Percentiles rank a stretch among this genome's conserved stretches.
Evolutionary conservation across 2,329 filamentous ascomycete genomes (phyloP).

Genomic region (Alternaria sp.): DNA sequence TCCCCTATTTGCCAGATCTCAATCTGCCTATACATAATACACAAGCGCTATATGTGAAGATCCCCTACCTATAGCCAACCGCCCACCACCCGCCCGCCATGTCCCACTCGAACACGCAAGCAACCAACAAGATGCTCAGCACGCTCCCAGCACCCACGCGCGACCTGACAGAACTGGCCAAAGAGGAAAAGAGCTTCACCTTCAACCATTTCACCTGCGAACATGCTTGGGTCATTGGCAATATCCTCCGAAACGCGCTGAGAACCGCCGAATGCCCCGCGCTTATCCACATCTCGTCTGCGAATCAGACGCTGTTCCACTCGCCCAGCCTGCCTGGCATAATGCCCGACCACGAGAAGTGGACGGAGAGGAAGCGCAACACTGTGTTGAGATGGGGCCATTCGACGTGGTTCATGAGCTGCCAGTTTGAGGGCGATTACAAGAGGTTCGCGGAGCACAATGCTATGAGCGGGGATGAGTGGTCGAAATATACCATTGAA

Average conservation of each 20-base stretch:
- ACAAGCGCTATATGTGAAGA: slow-evolving; percentile 5
- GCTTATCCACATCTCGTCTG: slow-evolving; percentile 70
- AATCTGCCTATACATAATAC: not conserved
- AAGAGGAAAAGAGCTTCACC: slow-evolving; percentile 52
- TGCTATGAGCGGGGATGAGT: slow-evolving; percentile 60
- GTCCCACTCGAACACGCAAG: slow-evolving; percentile 1
- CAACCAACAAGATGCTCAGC: slow-evolving; percentile 22
- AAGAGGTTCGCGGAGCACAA: slow-evolving; percentile 69
- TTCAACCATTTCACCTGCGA: slow-evolving; percentile 65
- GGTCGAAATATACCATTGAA: slow-evolving; percentile 74
- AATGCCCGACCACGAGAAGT: slow-evolving; percentile 73
- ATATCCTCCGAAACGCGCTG: slow-evolving; percentile 69
- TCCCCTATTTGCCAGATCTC: slow-evolving; percentile 6
- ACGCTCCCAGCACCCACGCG: slow-evolving; percentile 42
- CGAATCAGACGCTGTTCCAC: slow-evolving; percentile 73
- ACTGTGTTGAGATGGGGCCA: slow-evolving; percentile 74
- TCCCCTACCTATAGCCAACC: slow-evolving; percentile 9
- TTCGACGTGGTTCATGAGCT: slow-evolving; percentile 74
- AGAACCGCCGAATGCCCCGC: slow-evolving; percentile 61
- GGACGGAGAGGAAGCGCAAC: slow-evolving; percentile 69
- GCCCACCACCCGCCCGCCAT: not conserved
- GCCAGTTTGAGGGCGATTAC: slow-evolving; percentile 73
- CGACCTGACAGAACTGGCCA: slow-evolving; percentile 49
- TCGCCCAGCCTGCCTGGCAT: slow-evolving; percentile 70
- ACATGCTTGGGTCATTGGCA: slow-evolving; percentile 71